Base-by-base conservation (phyloP, 805 yeast genomes). In the Barnettozyma sp. region DNA sequence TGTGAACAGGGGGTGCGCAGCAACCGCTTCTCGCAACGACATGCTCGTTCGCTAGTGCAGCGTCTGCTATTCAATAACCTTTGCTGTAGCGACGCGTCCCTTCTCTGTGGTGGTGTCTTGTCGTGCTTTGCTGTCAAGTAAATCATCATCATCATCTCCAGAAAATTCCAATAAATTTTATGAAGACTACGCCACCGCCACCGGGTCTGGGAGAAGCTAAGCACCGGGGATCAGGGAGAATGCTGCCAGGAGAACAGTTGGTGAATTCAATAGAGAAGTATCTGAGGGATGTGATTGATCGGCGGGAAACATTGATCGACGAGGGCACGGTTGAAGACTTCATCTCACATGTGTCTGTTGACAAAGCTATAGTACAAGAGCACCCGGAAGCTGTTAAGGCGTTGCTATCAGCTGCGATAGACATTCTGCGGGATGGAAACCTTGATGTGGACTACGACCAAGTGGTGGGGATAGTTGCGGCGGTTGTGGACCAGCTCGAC, bases 1-100 rank as follows among this genome's bases (percentile, higher is more conserved):
- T 16, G 60, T 52, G 42, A 53, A 53, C 10, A 52, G 44, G 6
- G 45, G 33, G 36, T 53, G 54, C 9, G n/a, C 17, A 6, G 27
- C 15, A 1, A 50, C 50, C 4, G 42, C 26, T 6, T 50, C 46
- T 36, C 56, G 38, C 6, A 49, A 35, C 3, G 39, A 22, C 43
- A 39, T 38, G 18, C 10, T 12, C 13, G 9, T 7, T 18, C 18
- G 10, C 17, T 25, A n/a, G n/a, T n/a, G n/a, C n/a, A n/a, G n/a
- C n/a, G n/a, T n/a, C n/a, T n/a, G n/a, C n/a, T n/a, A n/a, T n/a
- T n/a, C n/a, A n/a, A n/a, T n/a, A n/a, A n/a, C n/a, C n/a, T n/a
- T n/a, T n/a, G n/a, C n/a, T n/a, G n/a, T n/a, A n/a, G n/a, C n/a
- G n/a, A n/a, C n/a, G n/a, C n/a, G n/a, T n/a, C n/a, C n/a, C n/a